Evolutionary conservation across 371 early-diverging fungal genomes (phyloP), one percentile per base, ranked within the genome.

Genomic region (Mucor circinelloides): DNA sequence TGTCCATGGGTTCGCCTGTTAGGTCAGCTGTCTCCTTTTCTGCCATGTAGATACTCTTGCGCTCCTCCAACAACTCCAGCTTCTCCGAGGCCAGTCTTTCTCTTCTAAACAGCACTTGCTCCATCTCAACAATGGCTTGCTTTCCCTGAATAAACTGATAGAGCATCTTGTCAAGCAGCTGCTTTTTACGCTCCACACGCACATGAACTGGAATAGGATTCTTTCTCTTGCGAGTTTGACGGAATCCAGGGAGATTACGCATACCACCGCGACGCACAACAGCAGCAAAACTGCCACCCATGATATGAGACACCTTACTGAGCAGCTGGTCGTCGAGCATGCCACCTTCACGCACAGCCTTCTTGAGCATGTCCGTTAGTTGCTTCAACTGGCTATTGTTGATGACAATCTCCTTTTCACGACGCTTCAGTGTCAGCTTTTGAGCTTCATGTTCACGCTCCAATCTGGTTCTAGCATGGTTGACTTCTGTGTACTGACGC

Each of bases 361-460:
- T 85, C 40, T 81, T 81, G 8, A 89, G 66, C 17, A 85, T 64
- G 34, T 78, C 75, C 67, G 80, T 79, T 12, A 87, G 73, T 30
- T 75, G 81, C 50, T 87, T 88, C 40, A 88, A 71, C 58, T 88
- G 86, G 13, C 77, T 75, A 38, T 84, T 82, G 32, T 85, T 84
- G 62, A 86, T 79, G 34, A 89, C 67, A 40, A 85, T 76, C 36
- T 88, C 89, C 25, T 86, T 81, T 46, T 78, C 77, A 54, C 88
- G 82, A 42, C 82, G 82, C 68, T 89, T 84, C 46, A 85, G 81
- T 25, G 82, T 78, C 36, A 82, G 40, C 31, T 85, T 87, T 80
- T 92, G 92, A 23, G 85, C 64, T 67, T 92, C 89, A 54, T 87
- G 84, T 56, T 89, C 89, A 21, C 83, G 75, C 64, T 94, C 93